These are phyloP conservation scores for Luffa acutangula DNA, from an alignment of 306 rosid genomes.

Conservation along the genomic window DNA sequence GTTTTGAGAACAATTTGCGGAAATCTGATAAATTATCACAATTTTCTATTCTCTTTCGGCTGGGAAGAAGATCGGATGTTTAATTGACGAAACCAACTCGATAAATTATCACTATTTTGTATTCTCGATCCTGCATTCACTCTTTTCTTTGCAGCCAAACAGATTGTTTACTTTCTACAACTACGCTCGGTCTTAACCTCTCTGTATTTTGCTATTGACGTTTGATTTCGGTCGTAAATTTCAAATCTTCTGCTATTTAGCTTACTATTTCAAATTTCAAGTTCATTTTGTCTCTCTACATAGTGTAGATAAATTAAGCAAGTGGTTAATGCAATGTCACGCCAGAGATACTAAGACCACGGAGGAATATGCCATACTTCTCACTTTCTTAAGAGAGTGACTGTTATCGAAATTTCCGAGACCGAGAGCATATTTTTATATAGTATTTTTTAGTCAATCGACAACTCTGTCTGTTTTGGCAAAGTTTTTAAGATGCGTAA, in stretches of 20 bases:
- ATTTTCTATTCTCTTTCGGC: background rate
- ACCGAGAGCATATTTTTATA: background rate
- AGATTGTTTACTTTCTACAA: background rate
- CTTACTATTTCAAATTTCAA: background rate
- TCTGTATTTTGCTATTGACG: background rate
- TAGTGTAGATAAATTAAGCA: background rate
- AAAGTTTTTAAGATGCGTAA: background rate
- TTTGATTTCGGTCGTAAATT: background rate
- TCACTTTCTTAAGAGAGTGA: background rate
- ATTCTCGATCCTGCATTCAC: background rate
- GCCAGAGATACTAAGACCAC: background rate
- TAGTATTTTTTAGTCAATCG: background rate
- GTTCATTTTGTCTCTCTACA: background rate
- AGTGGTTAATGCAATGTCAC: background rate
- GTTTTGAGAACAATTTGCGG: background rate
- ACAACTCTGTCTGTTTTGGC: background rate
- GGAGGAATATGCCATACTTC: background rate
- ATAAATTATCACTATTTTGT: background rate
- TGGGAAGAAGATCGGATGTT: background rate
- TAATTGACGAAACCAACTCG: background rate
- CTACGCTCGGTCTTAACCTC: background rate
- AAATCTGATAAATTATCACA: background rate
- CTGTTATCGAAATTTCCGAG: background rate
- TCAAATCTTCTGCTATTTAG: background rate
- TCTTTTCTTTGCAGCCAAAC: background rate